These are phyloP conservation scores for Exophiala sp. DNA, from an alignment of 2,329 filamentous ascomycete species.

Conservation along the genomic window DNA sequence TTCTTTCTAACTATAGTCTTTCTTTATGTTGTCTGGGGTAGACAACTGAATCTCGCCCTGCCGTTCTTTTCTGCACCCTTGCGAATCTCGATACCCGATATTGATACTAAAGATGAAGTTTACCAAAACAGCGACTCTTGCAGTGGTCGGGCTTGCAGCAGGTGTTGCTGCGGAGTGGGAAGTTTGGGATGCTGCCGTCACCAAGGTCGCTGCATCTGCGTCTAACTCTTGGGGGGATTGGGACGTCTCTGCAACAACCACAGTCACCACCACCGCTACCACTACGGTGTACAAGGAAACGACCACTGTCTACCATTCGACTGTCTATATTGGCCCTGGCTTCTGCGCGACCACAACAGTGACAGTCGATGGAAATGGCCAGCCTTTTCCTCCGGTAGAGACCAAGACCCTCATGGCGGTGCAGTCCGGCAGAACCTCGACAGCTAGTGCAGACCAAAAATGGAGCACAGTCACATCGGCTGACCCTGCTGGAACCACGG, in stretches of 20 bases:
- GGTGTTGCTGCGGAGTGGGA: conserved; percentile 1
- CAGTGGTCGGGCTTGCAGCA: conserved; percentile 8
- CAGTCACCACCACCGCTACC: conserved; percentile 8
- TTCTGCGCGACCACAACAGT: conserved; percentile 13
- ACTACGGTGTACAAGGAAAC: conserved; percentile 13
- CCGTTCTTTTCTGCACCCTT: conserved; percentile 4
- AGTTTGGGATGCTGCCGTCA: background rate
- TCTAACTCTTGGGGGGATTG: background rate
- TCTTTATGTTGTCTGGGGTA: conserved; percentile 12
- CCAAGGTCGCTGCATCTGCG: background rate
- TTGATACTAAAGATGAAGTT: conserved; percentile 7
- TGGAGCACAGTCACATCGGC: background rate
- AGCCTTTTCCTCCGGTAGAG: background rate
- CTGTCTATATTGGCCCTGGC: conserved; percentile 4
- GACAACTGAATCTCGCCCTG: conserved; percentile 8
- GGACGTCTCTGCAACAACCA: background rate
- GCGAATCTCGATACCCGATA: background rate
- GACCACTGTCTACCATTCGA: conserved; percentile 12
- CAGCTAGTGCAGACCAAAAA: background rate
- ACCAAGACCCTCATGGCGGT: background rate
- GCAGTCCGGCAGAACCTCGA: background rate
- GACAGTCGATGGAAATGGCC: conserved; percentile 3
- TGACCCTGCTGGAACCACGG: background rate
- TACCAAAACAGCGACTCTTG: background rate
- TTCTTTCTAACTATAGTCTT: conserved; percentile 3